A percentile compares a stretch with the other conserved stretches of the same genome.
Conservation (phyloP, 768 basidiomycete species). For the Russula olivacea region DNA sequence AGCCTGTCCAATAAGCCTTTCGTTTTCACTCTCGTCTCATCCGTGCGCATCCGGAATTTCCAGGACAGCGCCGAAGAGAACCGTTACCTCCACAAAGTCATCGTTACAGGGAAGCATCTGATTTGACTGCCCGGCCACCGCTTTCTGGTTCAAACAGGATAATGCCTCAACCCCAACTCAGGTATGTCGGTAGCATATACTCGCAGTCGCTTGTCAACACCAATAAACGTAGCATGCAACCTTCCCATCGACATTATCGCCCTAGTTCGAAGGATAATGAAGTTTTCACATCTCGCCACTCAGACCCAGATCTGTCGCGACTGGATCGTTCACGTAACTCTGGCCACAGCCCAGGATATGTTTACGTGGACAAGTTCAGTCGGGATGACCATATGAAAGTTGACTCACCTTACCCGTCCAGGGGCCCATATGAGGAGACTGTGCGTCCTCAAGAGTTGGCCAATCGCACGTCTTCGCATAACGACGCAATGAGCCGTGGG, state of each 20-base stretch:
- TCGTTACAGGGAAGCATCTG: conserved; percentile 22
- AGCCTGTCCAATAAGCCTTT: conserved; percentile 16
- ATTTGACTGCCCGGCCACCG: neutral
- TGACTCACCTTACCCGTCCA: conserved; percentile 20
- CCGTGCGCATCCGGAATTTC: conserved; percentile 12
- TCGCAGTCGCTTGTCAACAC: neutral
- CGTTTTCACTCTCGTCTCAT: conserved; percentile 11
- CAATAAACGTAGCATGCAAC: conserved; percentile 8
- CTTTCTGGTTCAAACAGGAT: conserved; percentile 10
- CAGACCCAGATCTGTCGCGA: neutral
- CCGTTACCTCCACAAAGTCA: conserved; percentile 25
- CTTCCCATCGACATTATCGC: conserved; percentile 16
- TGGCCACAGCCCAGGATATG: conserved; percentile 4
- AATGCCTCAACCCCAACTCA: conserved; percentile 9
- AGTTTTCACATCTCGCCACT: conserved; percentile 5
- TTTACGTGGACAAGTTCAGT: conserved; percentile 10
- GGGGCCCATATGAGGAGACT: conserved; percentile 10
- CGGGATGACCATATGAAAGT: conserved; percentile 21
- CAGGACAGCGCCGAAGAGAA: conserved; percentile 21
- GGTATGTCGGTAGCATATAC: conserved; percentile 4
- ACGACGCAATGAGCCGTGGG: conserved; percentile 1
- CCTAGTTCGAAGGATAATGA: conserved; percentile 7
- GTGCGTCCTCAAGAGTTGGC: neutral
- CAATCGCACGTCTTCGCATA: conserved; percentile 4
- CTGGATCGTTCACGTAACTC: conserved; percentile 4